Base-by-base conservation (phyloP, 2,329 filamentous ascomycete species). In the Botrytis fragariae region DNA sequence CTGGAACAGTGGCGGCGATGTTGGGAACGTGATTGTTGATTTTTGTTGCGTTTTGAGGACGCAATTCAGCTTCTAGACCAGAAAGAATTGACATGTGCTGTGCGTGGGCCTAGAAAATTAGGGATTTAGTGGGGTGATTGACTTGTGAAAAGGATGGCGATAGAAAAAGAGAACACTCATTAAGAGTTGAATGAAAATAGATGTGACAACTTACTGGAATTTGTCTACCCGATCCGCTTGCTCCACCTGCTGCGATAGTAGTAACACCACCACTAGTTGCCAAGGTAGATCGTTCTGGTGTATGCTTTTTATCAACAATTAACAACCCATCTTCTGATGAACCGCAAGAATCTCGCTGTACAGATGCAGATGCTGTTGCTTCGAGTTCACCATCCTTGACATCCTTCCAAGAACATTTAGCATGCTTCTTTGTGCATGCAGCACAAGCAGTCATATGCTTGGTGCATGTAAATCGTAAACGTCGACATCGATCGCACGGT, bases 371-470 rank as follows among this genome's bases (percentile, higher is more conserved):
- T 22, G 54, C 54, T 29, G 42, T 69, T 10, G 71, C 71, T 54
- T 77, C 76, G 20, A 81, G 69, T 61, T 97, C 94, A 4, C 92
- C 91, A 45, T 93, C 89, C 25, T 89, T 90, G n/a, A 96, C 89
- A 62, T 92, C 90, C 77, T 91, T 92, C 94, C 94, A 97, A 22
- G 90, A 91, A 81, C 94, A 97, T 79, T 94, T 95, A 32, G 93
- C 93, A 80, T 97, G 94, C 81, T 97, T 97, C 81, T 93, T 95
- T 0, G 94, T 97, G 81, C 94, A 97, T 35, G 93, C 93, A 81
- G 92, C 89, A 79, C 94, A 97, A 14, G 93, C 93, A 0, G 93
- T 97, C 57, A 96, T 85, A 75, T 97, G 93, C 82, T 97, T 97
- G 65, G 95, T 85, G 75, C 94, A 97, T 73, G 93, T 89, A 83